phyloP scores from a whole-genome alignment of 805 yeast species.

The Ogataea wickerhamii region DNA sequence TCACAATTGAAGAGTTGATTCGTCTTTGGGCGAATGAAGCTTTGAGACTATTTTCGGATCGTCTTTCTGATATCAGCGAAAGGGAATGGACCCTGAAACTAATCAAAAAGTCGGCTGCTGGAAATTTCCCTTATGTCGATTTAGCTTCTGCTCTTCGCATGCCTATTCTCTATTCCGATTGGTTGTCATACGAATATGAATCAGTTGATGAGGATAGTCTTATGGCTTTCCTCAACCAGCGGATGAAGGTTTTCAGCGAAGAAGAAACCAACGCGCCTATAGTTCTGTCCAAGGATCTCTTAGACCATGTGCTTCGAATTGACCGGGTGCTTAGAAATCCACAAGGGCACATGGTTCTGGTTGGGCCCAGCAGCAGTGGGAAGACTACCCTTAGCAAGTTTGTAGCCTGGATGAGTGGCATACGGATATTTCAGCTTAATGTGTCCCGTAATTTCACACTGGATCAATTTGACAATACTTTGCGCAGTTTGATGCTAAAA shows the following conservation, averaged over 20 bases:
- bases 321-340: slow-evolving; percentile 80
- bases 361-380: slow-evolving; percentile 82
- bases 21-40: slow-evolving; percentile 83
- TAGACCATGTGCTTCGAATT: slow-evolving; percentile 72
- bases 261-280: slow-evolving; percentile 65
- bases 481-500: slow-evolving; percentile 50
- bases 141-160: slow-evolving; percentile 32
- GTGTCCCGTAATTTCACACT: slow-evolving; percentile 54
- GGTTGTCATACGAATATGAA: slow-evolving; percentile 65
- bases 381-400: slow-evolving; percentile 72
- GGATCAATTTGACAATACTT: slow-evolving; percentile 61
- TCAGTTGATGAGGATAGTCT: slow-evolving; percentile 51
- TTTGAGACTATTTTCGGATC: slow-evolving; percentile 69
- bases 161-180: slow-evolving; percentile 68
- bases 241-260: slow-evolving; percentile 70
- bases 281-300: slow-evolving; percentile 62
- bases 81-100: slow-evolving; percentile 46
- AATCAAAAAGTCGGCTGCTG: slow-evolving; percentile 30
- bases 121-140: slow-evolving; percentile 47
- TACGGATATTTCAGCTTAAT: slow-evolving; percentile 53
- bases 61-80: slow-evolving; percentile 50
- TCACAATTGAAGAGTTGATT: slow-evolving; percentile 42
- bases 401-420: slow-evolving; percentile 90
- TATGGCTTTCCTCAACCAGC: slow-evolving; percentile 51
- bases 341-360: slow-evolving; percentile 86